Conservation (phyloP, 2,329 filamentous ascomycete species). For the Alternaria metachromatica region DNA sequence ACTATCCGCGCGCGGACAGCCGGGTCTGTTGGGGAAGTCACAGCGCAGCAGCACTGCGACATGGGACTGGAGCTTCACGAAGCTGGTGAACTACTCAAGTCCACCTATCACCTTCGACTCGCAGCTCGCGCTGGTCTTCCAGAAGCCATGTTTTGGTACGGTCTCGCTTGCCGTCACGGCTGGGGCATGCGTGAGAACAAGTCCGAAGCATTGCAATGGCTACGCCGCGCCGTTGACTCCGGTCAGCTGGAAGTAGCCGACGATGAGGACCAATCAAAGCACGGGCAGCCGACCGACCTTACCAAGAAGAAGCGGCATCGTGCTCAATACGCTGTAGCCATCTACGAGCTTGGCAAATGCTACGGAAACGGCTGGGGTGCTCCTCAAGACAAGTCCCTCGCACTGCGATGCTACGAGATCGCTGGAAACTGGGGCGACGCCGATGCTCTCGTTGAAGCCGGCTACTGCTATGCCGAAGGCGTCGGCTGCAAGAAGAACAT, state of each 20-base stretch:
- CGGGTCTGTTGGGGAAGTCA: conserved; percentile 65
- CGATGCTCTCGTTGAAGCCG: conserved; percentile 91
- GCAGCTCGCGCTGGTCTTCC: conserved; percentile 86
- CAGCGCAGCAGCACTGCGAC: conserved; percentile 84
- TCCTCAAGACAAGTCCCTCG: conserved; percentile 86
- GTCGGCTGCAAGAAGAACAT: conserved; percentile 94
- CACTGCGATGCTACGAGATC: conserved; percentile 93
- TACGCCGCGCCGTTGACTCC: conserved; percentile 86
- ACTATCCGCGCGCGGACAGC: conserved; percentile 55
- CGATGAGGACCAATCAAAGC: conserved; percentile 71
- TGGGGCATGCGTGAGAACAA: conserved; percentile 98
- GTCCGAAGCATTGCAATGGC: conserved; percentile 87
- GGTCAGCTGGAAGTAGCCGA: conserved; percentile 83
- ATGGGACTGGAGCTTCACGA: conserved; percentile 93
- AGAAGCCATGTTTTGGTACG: conserved; percentile 95
- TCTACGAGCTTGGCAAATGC: conserved; percentile 95
- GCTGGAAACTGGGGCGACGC: conserved; percentile 94
- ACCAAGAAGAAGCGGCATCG: conserved; percentile 81
- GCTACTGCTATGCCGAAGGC: conserved; percentile 94
- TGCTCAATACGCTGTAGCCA: conserved; percentile 91
- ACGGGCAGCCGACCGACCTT: conserved; percentile 68
- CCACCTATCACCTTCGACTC: conserved; percentile 91
- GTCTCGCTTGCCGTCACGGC: conserved; percentile 90
- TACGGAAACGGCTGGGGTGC: conserved; percentile 99
- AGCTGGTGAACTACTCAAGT: conserved; percentile 85